Conservation (phyloP, 371 early-diverging fungal species). For the Nematocida homosporus region DNA sequence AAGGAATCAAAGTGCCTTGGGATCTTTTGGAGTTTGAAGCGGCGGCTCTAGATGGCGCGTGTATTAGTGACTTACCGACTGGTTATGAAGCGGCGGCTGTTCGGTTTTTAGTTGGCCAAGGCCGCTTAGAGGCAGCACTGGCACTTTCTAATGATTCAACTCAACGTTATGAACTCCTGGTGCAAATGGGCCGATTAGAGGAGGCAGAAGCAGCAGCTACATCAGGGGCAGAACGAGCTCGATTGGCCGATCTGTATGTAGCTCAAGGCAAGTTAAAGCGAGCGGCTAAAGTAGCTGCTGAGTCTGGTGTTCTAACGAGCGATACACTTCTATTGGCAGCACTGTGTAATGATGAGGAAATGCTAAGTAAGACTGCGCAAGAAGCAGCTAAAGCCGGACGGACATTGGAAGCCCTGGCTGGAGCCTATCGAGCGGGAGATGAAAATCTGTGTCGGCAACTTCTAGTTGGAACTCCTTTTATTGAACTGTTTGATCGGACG, state of each 20-base stretch:
- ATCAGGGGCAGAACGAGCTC: slow-evolving; percentile 55
- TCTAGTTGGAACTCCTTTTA: slow-evolving; percentile 54
- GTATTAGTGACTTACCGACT: slow-evolving; percentile 23
- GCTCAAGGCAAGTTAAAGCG: slow-evolving; percentile 20
- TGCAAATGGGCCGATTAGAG: slow-evolving; percentile 56
- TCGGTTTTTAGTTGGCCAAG: slow-evolving; percentile 59
- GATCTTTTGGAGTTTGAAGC: slow-evolving; percentile 59
- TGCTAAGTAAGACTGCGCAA: slow-evolving; percentile 38
- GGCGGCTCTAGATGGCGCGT: slow-evolving; percentile 37
- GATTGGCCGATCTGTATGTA: slow-evolving; percentile 51
- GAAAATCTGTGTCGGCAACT: slow-evolving; percentile 51
- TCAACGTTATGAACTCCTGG: slow-evolving; percentile 65
- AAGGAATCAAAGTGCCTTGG: slow-evolving; percentile 26
- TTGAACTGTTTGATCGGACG: slow-evolving; percentile 49
- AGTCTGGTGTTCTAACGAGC: slow-evolving; percentile 44
- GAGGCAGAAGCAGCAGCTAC: slow-evolving; percentile 60
- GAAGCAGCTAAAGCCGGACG: slow-evolving; percentile 52
- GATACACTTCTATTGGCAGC: slow-evolving; percentile 54
- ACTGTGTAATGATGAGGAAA: slow-evolving; percentile 45
- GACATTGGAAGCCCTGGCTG: slow-evolving; percentile 55
- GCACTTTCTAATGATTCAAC: slow-evolving; percentile 55
- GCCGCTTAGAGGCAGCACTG: slow-evolving; percentile 60
- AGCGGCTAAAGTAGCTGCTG: slow-evolving; percentile 60
- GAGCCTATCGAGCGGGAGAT: slow-evolving; percentile 48
- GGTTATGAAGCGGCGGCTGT: slow-evolving; percentile 53